These are phyloP conservation scores for Macrolepiota dolichaula DNA, from an alignment of 768 basidiomycete species.

Conservation along the genomic window DNA sequence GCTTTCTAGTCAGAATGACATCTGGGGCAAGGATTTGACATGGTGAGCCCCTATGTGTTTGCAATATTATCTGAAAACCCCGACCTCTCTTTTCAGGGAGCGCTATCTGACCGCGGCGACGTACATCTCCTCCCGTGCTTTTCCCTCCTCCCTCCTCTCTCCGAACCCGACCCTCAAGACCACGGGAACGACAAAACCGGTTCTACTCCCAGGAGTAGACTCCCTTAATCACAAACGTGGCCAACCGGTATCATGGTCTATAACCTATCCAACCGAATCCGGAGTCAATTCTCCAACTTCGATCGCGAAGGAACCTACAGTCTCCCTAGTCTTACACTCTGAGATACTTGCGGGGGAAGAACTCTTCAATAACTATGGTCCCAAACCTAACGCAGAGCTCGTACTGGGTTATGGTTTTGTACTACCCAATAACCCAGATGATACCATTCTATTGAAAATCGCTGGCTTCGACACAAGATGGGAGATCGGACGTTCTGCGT, in stretches of 20 bases:
- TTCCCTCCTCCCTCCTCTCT: constrained; percentile 80
- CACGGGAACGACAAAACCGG: constrained; percentile 53
- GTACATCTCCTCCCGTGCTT: constrained; percentile 84
- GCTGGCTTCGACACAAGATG: constrained; percentile 55
- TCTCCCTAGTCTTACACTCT: constrained; percentile 63
- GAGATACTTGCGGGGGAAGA: constrained; percentile 43
- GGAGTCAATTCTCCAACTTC: constrained; percentile 8
- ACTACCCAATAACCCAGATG: constrained; percentile 74
- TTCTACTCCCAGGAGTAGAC: constrained; percentile 87
- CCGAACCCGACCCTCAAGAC: constrained; percentile 29
- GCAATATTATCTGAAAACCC: constrained; percentile 26
- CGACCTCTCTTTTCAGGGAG: constrained; percentile 46
- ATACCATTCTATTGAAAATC: constrained; percentile 78
- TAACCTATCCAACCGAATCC: constrained; percentile 34
- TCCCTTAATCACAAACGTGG: constrained; percentile 81
- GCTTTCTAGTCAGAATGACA: constrained; percentile 29
- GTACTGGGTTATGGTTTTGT: constrained; percentile 93
- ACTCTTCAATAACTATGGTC: constrained; percentile 89
- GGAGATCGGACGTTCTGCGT: constrained; percentile 59
- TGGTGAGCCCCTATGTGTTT: constrained; percentile 38
- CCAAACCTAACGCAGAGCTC: constrained; percentile 86
- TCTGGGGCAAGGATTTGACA: constrained; percentile 52
- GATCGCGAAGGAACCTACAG: constrained; percentile 26
- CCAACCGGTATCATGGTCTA: constrained; percentile 80
- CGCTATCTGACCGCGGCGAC: constrained; percentile 69